Conservation (phyloP, 768 basidiomycete genomes). For the Megacollybia marginata region DNA sequence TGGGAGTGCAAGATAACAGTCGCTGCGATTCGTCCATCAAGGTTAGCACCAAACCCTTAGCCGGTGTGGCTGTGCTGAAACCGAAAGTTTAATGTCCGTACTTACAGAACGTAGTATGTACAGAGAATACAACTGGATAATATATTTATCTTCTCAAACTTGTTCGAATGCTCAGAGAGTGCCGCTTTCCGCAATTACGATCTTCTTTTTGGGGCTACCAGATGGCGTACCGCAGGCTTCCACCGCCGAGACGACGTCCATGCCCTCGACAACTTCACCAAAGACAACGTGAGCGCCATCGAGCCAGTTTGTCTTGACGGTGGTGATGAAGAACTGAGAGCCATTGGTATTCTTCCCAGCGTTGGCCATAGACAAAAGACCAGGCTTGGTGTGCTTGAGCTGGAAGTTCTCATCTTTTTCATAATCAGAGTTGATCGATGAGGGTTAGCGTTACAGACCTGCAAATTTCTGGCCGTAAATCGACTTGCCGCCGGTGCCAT, state of each 20-base stretch:
- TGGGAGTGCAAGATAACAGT: not conserved
- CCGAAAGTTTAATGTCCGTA: no score
- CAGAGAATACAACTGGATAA: not conserved
- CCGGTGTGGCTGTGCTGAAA: no score
- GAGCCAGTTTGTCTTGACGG: constrained; percentile 62
- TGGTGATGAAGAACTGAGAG: constrained; percentile 87
- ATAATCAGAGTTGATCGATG: constrained; percentile 17
- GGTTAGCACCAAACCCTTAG: no score
- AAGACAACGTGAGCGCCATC: constrained; percentile 85
- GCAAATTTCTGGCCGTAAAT: constrained; percentile 66
- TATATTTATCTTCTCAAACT: no score
- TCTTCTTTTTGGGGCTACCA: constrained; percentile 33
- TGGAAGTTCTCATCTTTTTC: constrained; percentile 78
- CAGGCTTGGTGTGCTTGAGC: constrained; percentile 64
- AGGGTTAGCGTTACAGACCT: constrained; percentile 32
- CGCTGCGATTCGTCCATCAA: no score
- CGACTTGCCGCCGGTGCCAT: constrained; percentile 77
- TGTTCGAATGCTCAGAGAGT: constrained; percentile 20
- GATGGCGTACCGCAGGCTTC: constrained; percentile 30
- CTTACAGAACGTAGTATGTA: not conserved
- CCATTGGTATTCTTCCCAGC: constrained; percentile 80
- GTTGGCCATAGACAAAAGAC: constrained; percentile 76
- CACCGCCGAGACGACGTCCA: constrained; percentile 43
- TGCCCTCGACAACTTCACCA: constrained; percentile 67
- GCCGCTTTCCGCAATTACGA: constrained; percentile 55